Conservation (phyloP, 192 early-diverging fungal species). For the Backusella luteola region DNA sequence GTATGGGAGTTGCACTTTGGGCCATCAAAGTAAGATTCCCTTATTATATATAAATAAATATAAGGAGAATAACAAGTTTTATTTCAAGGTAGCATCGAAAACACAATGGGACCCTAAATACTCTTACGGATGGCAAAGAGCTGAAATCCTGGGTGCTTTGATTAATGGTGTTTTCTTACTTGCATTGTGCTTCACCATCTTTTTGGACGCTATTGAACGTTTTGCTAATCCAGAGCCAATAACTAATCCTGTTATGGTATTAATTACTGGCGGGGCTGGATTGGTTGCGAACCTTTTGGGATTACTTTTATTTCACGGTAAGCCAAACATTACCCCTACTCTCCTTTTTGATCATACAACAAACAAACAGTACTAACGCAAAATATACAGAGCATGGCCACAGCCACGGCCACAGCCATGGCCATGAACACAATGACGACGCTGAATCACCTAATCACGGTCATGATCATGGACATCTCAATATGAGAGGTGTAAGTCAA, state of each 20-base stretch:
- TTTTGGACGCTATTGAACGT: conserved; percentile 83
- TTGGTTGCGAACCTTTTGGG: conserved; percentile 79
- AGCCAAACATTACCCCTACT: conserved; percentile 2
- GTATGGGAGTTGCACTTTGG: conserved; percentile 75
- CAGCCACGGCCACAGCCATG: neutral
- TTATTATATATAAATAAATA: conserved; percentile 6
- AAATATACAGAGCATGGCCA: neutral
- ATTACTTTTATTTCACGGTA: conserved; percentile 78
- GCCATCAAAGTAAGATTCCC: conserved; percentile 56
- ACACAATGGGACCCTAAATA: conserved; percentile 59
- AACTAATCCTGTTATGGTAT: conserved; percentile 67
- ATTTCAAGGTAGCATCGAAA: conserved; percentile 55
- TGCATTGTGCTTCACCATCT: conserved; percentile 86
- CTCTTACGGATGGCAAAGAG: conserved; percentile 90
- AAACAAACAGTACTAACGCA: conserved; percentile 17
- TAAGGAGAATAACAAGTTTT: neutral
- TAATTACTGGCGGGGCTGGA: conserved; percentile 78
- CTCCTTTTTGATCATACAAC: neutral
- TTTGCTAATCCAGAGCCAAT: conserved; percentile 72
- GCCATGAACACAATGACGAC: conserved; percentile 35
- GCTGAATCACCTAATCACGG: conserved; percentile 15
- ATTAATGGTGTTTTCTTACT: conserved; percentile 89
- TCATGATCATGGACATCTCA: conserved; percentile 39
- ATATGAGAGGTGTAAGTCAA: conserved; percentile 48
- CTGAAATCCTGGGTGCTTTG: conserved; percentile 91